Conservation (phyloP, 2,329 filamentous ascomycete species). For the Penicillium sp. region DNA sequence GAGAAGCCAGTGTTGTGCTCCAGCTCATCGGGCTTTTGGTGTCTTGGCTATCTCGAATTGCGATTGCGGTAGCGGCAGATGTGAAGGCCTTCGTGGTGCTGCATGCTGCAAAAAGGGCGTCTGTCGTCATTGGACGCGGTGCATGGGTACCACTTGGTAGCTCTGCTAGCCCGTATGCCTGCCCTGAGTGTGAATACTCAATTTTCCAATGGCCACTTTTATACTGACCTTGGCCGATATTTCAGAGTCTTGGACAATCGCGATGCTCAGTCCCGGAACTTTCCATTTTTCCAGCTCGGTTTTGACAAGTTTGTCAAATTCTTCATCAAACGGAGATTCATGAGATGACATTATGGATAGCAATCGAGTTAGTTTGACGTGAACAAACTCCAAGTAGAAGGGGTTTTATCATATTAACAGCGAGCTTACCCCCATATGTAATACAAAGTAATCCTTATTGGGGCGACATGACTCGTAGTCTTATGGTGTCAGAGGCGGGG, state of each 20-base stretch:
- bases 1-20: slow-evolving; percentile 35
- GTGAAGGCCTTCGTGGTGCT: slow-evolving; percentile 33
- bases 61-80: slow-evolving; percentile 21
- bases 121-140: slow-evolving; percentile 18
- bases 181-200: neutral
- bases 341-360: neutral
- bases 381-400: neutral
- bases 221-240: slow-evolving; percentile 26
- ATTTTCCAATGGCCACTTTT: neutral
- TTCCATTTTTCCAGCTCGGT: slow-evolving; percentile 28
- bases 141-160: slow-evolving; percentile 16
- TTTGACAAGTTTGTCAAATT: slow-evolving; percentile 21
- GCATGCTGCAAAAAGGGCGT: slow-evolving; percentile 24
- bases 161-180: slow-evolving; percentile 31
- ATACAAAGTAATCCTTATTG: too few species aligned
- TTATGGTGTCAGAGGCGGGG: neutral
- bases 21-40: slow-evolving; percentile 29
- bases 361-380: too few species aligned
- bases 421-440: too few species aligned
- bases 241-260: slow-evolving; percentile 26
- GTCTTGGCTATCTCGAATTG: slow-evolving; percentile 20
- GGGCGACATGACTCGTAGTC: too few species aligned
- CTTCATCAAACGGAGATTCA: neutral
- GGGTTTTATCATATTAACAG: neutral
- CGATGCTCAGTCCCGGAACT: slow-evolving; percentile 29